Evolutionary conservation across 1,139 yeast genomes (phyloP), one percentile per base, ranked within the genome.

Genomic region (Blastobotrys proliferans): DNA sequence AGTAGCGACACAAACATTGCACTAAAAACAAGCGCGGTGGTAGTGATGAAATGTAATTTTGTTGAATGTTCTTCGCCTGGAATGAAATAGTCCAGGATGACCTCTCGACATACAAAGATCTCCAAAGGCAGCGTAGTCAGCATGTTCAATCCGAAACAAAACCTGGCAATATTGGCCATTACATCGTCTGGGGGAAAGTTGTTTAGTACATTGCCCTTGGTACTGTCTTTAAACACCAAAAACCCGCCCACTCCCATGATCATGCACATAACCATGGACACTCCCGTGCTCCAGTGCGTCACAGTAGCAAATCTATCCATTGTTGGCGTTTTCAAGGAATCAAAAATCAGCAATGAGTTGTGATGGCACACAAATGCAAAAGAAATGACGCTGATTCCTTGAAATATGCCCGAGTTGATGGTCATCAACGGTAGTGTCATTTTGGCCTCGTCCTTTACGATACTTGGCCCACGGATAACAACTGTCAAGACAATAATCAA

Each of bases 361-460:
- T 90, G 97, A 58, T 90, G 97, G 59, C 97, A 90, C 3, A 90
- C 97, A 54, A 90, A 74, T 4, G 97, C 94, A 68, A 90, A 90
- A 0, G 96, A 87, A 26, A 90, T 86, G 40, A 90, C 95, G 16
- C 94, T 81, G 19, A 90, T 79, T 1, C 96, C 96, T 61, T 88
- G 95, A 59, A 90, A 86, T 8, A 90, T 67, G 40, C 81, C 79
- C 14, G 72, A 63, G 48, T 82, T 83, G 41, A 86, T 58, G 1
- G 85, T 69, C 69, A 82, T 71, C 37, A 77, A 69, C 1, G 68
- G 55, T 0, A 63, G 51, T 0, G 75, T 58, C 22, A 83, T 66
- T 1, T 66, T 54, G 58, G 54, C 53, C 13, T 49, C 50, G 0
- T 68, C 67, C 0, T 68, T 52, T 10, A 75, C 75, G 13, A 77